Percentiles rank a stretch among this genome's conserved stretches.
Conservation (phyloP, 371 early-diverging fungal species). For the Lichtheimia hyalospora region DNA sequence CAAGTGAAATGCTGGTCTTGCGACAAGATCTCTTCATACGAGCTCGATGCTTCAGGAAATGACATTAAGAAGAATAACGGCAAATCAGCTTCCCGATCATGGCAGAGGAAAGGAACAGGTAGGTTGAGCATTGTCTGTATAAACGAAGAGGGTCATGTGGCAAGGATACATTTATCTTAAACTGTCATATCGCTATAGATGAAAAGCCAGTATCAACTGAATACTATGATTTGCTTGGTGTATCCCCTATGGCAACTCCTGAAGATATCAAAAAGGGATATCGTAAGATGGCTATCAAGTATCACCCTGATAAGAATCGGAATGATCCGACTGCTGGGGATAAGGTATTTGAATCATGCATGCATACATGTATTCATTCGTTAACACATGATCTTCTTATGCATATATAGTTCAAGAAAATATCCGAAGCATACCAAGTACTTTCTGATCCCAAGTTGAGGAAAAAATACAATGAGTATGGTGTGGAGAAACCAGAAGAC, state of each 20-base stretch:
- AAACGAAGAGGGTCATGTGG: neutral
- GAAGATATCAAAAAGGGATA: slow-evolving; percentile 95
- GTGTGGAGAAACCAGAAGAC: slow-evolving; percentile 70
- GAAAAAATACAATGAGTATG: slow-evolving; percentile 83
- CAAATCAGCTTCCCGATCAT: slow-evolving; percentile 23
- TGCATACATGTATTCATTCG: neutral
- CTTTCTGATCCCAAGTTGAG: slow-evolving; percentile 87
- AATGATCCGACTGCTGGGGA: slow-evolving; percentile 83
- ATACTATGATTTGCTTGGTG: slow-evolving; percentile 87
- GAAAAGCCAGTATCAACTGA: slow-evolving; percentile 77
- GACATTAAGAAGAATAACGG: slow-evolving; percentile 27
- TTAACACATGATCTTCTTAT: neutral
- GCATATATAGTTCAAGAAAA: slow-evolving; percentile 78
- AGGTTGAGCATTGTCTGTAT: neutral
- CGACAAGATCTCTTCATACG: slow-evolving; percentile 42
- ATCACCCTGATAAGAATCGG: slow-evolving; percentile 95
- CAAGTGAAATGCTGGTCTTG: slow-evolving; percentile 59
- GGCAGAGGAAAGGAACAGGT: slow-evolving; percentile 54
- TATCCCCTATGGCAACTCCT: slow-evolving; percentile 79
- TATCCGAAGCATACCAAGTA: slow-evolving; percentile 94
- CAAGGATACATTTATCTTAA: neutral
- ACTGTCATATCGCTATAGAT: slow-evolving; percentile 40
- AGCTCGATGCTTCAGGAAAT: slow-evolving; percentile 43
- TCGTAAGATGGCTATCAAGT: slow-evolving; percentile 87
- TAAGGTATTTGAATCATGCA: slow-evolving; percentile 45